Evolutionary conservation across 2,329 filamentous ascomycete genomes (phyloP).

Genomic region (Penicillium rolfsii): DNA sequence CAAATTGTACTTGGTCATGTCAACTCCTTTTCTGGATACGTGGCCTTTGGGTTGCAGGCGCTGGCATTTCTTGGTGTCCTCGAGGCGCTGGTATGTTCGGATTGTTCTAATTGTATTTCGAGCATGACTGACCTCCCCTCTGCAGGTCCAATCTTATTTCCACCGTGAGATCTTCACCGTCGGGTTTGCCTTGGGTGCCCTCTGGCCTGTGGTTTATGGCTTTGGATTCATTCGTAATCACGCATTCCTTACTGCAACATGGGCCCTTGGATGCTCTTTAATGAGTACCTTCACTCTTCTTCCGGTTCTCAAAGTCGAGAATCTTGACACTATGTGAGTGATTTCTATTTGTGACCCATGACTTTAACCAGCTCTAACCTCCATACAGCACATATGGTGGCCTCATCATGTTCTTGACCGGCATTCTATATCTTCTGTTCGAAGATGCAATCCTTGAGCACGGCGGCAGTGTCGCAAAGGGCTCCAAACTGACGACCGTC

Average conservation of each 20-base stretch:
- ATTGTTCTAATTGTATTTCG: background rate
- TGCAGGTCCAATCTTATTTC: conserved; percentile 86
- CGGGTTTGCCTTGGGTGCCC: conserved; percentile 73
- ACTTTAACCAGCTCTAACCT: conserved; percentile 9
- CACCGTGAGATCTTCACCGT: conserved; percentile 83
- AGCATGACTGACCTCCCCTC: background rate
- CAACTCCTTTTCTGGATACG: conserved; percentile 59
- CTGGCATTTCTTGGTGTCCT: conserved; percentile 73
- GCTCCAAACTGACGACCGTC: conserved; percentile 27
- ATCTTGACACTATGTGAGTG: conserved; percentile 70
- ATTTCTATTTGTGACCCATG: background rate
- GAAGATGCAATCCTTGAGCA: conserved; percentile 65
- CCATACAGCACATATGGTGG: conserved; percentile 70
- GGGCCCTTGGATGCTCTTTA: conserved; percentile 73
- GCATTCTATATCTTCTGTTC: conserved; percentile 76
- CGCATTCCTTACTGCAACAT: conserved; percentile 65
- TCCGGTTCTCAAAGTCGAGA: conserved; percentile 82
- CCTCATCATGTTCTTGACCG: conserved; percentile 73
- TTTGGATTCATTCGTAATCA: conserved; percentile 71
- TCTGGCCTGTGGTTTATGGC: conserved; percentile 80
- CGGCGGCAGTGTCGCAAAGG: conserved; percentile 28
- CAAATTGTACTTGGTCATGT: conserved; percentile 71
- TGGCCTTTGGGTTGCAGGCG: conserved; percentile 65
- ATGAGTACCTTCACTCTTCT: conserved; percentile 94
- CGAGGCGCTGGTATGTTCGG: conserved; percentile 68